A percentile compares a stretch with the other conserved stretches of the same genome.
phyloP scores from a whole-genome alignment of 148 eudicot genomes.

The Arbutus unedo region DNA sequence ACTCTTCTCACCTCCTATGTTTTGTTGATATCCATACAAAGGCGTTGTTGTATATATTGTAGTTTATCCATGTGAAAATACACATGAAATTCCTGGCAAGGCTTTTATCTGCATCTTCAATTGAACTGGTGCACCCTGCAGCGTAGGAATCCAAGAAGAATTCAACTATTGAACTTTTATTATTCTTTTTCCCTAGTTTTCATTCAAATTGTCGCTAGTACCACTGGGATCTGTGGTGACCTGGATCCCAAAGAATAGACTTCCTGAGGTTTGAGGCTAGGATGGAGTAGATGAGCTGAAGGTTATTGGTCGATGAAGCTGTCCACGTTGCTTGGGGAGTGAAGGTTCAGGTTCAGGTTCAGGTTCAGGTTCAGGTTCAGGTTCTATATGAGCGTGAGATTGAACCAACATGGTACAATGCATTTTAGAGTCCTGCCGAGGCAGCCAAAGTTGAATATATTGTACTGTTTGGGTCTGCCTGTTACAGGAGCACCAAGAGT shows the following conservation, averaged over 20 bases:
- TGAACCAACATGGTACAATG: neutral
- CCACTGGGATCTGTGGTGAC: neutral
- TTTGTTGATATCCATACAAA: neutral
- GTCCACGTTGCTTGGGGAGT: neutral
- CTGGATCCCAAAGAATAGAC: neutral
- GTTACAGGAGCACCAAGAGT: neutral
- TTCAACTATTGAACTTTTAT: neutral
- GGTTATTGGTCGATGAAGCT: neutral
- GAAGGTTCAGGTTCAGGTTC: neutral
- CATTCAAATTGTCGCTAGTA: constrained; percentile 1
- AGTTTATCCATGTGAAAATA: constrained; percentile 3
- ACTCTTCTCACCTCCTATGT: constrained; percentile 4
- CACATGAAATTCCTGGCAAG: neutral
- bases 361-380: neutral
- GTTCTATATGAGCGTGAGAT: neutral
- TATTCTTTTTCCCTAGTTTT: neutral
- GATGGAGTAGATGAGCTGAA: neutral
- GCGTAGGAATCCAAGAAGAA: neutral
- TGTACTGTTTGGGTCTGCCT: neutral
- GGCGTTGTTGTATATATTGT: constrained; percentile 8
- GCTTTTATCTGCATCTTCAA: constrained; percentile 2
- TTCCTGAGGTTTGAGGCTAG: neutral
- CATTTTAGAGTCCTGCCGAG: neutral
- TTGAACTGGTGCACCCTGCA: neutral
- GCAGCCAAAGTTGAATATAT: neutral